A percentile compares a stretch with the other conserved stretches of the same genome.
Conservation (phyloP, 2,329 filamentous ascomycete genomes). For the Colletotrichum tabaci region DNA sequence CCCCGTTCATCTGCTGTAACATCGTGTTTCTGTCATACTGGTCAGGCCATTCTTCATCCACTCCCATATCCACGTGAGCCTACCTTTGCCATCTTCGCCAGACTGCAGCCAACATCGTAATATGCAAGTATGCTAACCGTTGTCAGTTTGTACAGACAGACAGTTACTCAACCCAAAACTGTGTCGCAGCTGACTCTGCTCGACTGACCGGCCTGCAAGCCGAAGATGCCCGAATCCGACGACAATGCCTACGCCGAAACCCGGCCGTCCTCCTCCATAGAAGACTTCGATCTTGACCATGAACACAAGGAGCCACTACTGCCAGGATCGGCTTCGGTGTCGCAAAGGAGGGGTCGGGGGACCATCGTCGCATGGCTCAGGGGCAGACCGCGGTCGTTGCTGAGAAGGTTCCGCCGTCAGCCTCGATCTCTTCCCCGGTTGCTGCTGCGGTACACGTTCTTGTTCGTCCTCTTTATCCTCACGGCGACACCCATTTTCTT, state of each 20-base stretch:
- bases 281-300: conserved; percentile 28
- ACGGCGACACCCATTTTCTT: conserved; percentile 55
- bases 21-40: background rate
- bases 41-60: background rate
- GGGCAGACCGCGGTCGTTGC: conserved; percentile 26
- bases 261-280: conserved; percentile 21
- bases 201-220: background rate
- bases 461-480: conserved; percentile 51
- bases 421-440: conserved; percentile 33
- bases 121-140: background rate
- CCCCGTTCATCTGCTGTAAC: background rate
- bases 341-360: conserved; percentile 11
- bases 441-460: conserved; percentile 45
- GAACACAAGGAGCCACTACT: conserved; percentile 36
- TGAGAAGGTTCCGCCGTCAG: conserved; percentile 38
- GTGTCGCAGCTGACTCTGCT: background rate
- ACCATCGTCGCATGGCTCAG: conserved; percentile 31
- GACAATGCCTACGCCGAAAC: background rate
- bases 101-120: no score
- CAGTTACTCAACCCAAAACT: no score
- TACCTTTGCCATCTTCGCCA: background rate
- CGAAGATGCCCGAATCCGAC: conserved; percentile 16
- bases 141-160: background rate
- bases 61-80: background rate
- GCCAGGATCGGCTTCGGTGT: conserved; percentile 1